Evolutionary conservation across 495 filamentous ascomycete species (phyloP).

Genomic region (Neurospora sp.): DNA sequence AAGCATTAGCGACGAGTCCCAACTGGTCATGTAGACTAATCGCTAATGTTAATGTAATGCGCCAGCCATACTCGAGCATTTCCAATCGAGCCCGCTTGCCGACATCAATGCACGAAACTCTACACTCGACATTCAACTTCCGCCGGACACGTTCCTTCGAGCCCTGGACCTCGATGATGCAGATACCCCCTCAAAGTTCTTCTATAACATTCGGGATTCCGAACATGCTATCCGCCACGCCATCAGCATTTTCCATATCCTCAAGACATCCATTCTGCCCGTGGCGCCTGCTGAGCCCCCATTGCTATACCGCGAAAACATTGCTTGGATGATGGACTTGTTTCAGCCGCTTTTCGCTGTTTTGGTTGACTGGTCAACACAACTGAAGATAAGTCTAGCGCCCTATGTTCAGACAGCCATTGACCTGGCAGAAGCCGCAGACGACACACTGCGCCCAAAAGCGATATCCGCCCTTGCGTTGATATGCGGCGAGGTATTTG

Average conservation of each 20-base stretch:
- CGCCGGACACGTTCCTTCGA: slow-evolving; percentile 12
- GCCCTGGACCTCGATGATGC: not conserved
- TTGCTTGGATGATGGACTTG: slow-evolving; percentile 29
- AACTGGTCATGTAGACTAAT: not conserved
- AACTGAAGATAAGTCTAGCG: slow-evolving; percentile 14
- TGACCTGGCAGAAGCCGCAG: slow-evolving; percentile 12
- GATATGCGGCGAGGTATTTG: slow-evolving; percentile 22
- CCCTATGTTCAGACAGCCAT: slow-evolving; percentile 17
- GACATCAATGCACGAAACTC: not conserved
- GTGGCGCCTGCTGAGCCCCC: slow-evolving; percentile 1
- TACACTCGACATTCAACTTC: slow-evolving; percentile 11
- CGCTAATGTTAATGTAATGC: not conserved
- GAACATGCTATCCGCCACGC: slow-evolving; percentile 22
- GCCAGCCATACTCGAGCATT: slow-evolving; percentile 12
- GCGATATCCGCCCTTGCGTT: slow-evolving; percentile 18
- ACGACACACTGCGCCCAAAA: slow-evolving; percentile 22
- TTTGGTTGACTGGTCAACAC: slow-evolving; percentile 16
- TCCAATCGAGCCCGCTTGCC: not conserved
- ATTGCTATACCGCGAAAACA: slow-evolving; percentile 12
- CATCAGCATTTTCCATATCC: slow-evolving; percentile 12
- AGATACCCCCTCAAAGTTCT: slow-evolving; percentile 6
- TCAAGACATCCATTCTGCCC: slow-evolving; percentile 6
- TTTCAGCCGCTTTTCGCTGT: slow-evolving; percentile 19
- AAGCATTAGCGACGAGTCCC: slow-evolving; percentile 4
- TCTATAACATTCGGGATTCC: slow-evolving; percentile 5